A percentile compares a stretch with the other conserved stretches of the same genome.
phyloP scores from a whole-genome alignment of 1,139 yeast genomes.

The Taphrina wiesneri region DNA sequence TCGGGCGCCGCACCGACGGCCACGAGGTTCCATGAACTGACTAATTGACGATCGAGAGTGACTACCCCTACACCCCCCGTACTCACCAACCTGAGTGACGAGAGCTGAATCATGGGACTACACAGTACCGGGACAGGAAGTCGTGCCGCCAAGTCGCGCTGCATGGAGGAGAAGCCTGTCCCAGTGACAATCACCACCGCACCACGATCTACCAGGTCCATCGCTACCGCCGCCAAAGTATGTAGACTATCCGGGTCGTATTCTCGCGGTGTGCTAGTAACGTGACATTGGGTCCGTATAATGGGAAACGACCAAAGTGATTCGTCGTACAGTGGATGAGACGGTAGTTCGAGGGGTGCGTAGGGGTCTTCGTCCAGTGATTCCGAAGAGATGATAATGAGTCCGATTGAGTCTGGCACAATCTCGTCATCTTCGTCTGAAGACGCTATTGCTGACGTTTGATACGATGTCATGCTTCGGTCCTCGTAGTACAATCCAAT shows the following conservation, averaged over 20 bases:
- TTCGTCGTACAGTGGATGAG: conserved; percentile 11
- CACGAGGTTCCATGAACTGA: conserved; percentile 24
- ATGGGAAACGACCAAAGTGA: conserved; percentile 21
- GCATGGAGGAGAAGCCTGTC: conserved; percentile 29
- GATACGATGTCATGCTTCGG: conserved; percentile 27
- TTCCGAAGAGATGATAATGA: conserved; percentile 21
- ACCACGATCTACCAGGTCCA: conserved; percentile 26
- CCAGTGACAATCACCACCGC: conserved; percentile 29
- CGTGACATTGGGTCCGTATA: conserved; percentile 17
- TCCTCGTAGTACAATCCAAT: too few species aligned
- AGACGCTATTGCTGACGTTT: conserved; percentile 31
- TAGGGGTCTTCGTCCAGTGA: conserved; percentile 15
- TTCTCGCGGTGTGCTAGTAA: conserved; percentile 20
- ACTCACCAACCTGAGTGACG: conserved; percentile 18
- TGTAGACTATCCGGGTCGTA: conserved; percentile 27
- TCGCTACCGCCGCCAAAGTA: conserved; percentile 9
- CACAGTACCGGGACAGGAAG: conserved; percentile 22
- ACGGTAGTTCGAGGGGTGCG: not conserved
- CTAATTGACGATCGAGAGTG: conserved; percentile 26
- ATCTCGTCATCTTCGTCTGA: conserved; percentile 21
- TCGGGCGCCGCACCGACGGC: conserved; percentile 30
- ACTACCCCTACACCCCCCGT: conserved; percentile 22
- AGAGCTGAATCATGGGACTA: conserved; percentile 23
- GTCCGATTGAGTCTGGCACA: conserved; percentile 25
- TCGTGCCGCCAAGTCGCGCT: conserved; percentile 16